Evolutionary conservation across 2,329 filamentous ascomycete species (phyloP), one percentile per base, ranked within the genome.

Genomic region (Talaromyces sp.): DNA sequence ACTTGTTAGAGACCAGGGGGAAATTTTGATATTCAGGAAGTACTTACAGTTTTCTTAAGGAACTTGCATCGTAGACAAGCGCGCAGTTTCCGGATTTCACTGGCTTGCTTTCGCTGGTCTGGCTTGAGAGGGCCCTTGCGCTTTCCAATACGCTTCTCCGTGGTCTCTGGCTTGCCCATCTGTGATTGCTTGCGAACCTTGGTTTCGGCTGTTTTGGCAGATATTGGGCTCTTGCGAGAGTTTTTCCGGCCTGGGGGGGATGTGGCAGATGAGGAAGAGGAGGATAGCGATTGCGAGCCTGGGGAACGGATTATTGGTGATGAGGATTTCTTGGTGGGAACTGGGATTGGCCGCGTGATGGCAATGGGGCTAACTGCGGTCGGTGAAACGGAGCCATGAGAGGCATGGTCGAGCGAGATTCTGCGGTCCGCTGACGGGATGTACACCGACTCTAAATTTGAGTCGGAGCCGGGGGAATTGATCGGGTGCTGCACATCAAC

Each of bases 41-140:
- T 30, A 65, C 75, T 69, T 69, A 78, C 75, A 56, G 94, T 97
- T 85, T 98, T 98, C 85, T 98, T 98, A 75, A 98, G 83, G 82
- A 97, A 98, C 81, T 97, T 97, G 86, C 94, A 98, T 67, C 94
- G 89, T 69, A 98, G 82, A 76, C 94, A 98, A 55, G 94, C 94
- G 72, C 94, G 86, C 69, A 97, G 82, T 79, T 98, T 98, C 75
- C 94, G 88, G 74, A 98, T 98, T 78, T 98, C 94, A 71, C 93
- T 95, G 30, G 94, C 94, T 78, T 97, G 94, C 79, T 96, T 96
- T 68, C 94, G 87, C 81, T 97, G 94, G 76, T 98, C 94, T 10
- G 93, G 92, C 70, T 92, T 84, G 68, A 98, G 85, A 63, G 94
- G 94, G 40, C 94, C 94, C 75, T 91, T 91, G 78, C 94, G 87